Evolutionary conservation across 805 yeast species (phyloP).

Genomic region (Nakazawaea ambrosiae): DNA sequence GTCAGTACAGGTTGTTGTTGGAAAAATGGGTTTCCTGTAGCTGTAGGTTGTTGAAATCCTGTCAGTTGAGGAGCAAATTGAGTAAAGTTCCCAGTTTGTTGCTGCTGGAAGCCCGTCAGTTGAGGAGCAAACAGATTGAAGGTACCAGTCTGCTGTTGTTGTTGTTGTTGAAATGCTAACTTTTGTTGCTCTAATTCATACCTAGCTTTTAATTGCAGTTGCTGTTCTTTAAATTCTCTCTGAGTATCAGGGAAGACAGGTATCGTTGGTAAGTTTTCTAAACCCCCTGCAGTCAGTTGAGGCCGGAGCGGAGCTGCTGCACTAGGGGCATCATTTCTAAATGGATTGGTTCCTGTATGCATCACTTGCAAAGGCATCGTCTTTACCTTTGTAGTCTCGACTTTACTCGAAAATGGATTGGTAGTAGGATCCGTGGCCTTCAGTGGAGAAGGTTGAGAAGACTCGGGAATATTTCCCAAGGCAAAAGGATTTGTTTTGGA

Average conservation of each 20-base stretch:
- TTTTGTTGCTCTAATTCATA: constrained; percentile 16
- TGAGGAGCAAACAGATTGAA: constrained; percentile 2
- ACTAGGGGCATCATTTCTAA: constrained; percentile 30
- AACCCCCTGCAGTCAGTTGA: constrained; percentile 57
- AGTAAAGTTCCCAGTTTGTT: no score
- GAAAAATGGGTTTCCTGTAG: constrained; percentile 10
- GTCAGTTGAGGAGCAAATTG: constrained; percentile 1
- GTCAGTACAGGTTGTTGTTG: not conserved
- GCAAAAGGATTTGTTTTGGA: constrained; percentile 32
- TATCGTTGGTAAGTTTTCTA: constrained; percentile 47
- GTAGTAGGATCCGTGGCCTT: constrained; percentile 13
- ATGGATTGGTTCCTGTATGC: constrained; percentile 47
- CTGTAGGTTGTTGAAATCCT: constrained; percentile 5
- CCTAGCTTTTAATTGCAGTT: constrained; percentile 12
- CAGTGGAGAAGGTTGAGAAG: constrained; percentile 8
- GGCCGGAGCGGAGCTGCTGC: constrained; percentile 24
- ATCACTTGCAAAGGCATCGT: constrained; percentile 7
- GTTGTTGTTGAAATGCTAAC: constrained; percentile 20
- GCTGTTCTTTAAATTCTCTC: constrained; percentile 16
- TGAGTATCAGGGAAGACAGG: constrained; percentile 53
- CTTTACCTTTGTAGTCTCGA: not conserved
- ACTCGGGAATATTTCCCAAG: constrained; percentile 20
- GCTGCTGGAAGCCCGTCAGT: constrained; percentile 3
- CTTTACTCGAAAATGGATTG: constrained; percentile 8
- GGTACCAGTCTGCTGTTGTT: constrained; percentile 14